phyloP scores from a whole-genome alignment of 1,284 basidiomycete genomes.

The Austropuccinia psidii region DNA sequence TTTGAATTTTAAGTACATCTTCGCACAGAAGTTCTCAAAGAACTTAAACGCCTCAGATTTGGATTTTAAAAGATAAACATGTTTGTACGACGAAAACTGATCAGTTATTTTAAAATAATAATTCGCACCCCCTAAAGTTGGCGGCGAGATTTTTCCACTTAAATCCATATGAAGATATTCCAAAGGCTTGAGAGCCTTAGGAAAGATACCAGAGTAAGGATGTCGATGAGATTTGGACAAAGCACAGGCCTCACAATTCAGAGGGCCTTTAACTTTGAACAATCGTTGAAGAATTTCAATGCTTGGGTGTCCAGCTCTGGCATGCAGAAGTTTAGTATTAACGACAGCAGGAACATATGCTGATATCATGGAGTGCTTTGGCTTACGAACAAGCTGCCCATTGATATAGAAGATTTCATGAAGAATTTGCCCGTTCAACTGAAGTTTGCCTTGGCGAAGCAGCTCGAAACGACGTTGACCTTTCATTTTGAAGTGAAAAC shows the following conservation, averaged over 20 bases:
- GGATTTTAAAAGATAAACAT: not conserved
- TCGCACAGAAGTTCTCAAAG: not conserved
- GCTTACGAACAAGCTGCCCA: not conserved
- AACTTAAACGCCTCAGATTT: not conserved
- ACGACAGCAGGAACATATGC: too few species aligned
- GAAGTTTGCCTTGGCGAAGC: too few species aligned
- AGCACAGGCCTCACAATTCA: not conserved
- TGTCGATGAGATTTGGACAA: not conserved
- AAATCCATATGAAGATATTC: not conserved
- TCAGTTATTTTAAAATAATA: constrained; percentile 2
- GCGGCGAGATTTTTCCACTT: not conserved
- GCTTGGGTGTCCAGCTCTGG: not conserved
- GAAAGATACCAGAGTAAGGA: not conserved
- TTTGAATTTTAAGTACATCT: too few species aligned
- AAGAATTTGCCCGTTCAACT: too few species aligned
- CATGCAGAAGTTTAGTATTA: not conserved
- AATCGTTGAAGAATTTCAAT: not conserved
- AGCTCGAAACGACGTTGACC: too few species aligned
- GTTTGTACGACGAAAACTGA: not conserved
- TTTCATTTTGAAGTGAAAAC: too few species aligned
- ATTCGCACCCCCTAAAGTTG: not conserved
- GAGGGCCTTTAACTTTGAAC: not conserved
- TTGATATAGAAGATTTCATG: not conserved
- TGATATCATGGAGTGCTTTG: too few species aligned
- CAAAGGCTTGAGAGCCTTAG: not conserved